Percentiles rank a stretch among this genome's conserved stretches.
Evolutionary conservation across 257 asterid genomes (phyloP).

Genomic region (Handroanthus guayacan): DNA sequence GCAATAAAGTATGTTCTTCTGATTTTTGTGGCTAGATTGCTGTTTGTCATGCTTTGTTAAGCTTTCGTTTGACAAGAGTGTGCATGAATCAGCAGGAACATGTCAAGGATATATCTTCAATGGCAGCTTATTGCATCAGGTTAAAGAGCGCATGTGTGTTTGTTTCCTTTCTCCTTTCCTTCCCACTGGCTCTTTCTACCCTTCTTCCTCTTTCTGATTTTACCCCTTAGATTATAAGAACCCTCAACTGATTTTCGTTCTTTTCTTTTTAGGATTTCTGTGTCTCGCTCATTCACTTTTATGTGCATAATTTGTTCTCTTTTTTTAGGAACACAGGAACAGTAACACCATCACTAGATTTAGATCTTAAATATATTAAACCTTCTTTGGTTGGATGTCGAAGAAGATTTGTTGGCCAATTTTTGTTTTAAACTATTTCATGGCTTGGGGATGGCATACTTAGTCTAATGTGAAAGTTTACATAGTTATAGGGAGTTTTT

Average conservation of each 20-base stretch:
- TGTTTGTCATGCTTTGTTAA: conserved; percentile 60
- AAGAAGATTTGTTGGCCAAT: not conserved
- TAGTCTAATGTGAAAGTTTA: not conserved
- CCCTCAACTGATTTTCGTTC: conserved; percentile 33
- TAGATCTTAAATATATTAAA: not conserved
- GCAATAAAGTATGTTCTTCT: conserved; percentile 43
- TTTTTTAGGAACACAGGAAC: not conserved
- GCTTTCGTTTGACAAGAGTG: conserved; percentile 86
- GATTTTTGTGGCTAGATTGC: conserved; percentile 60
- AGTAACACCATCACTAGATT: not conserved
- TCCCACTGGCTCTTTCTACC: conserved; percentile 93
- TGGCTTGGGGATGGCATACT: not conserved
- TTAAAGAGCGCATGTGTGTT: conserved; percentile 98
- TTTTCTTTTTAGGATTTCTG: not conserved
- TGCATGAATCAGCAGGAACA: conserved; percentile 99
- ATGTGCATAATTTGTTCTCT: not conserved
- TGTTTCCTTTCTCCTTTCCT: conserved; percentile 98
- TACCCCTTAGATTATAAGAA: conserved; percentile 51
- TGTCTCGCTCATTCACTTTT: not conserved
- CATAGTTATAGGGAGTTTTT: not conserved
- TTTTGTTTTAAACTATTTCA: not conserved
- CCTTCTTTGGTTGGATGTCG: not conserved
- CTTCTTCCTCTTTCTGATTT: conserved; percentile 63
- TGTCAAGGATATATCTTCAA: conserved; percentile 95
- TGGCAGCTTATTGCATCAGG: conserved; percentile 99